These are phyloP conservation scores for Suhomyces yuchorum DNA, from an alignment of 1,139 yeast genomes.

Conservation along the genomic window DNA sequence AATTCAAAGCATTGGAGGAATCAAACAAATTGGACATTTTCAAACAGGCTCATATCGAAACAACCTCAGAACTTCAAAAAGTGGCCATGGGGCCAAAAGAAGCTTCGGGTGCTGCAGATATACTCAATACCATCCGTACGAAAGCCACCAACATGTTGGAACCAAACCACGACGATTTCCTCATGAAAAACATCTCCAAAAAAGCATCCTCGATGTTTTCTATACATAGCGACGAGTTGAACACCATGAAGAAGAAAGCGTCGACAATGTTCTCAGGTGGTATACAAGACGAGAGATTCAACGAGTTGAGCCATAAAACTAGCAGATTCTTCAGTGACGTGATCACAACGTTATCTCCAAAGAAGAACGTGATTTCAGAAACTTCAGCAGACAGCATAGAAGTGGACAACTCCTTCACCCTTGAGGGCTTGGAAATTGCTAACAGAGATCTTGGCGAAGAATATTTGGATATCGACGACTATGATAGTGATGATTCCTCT, in stretches of 20 bases:
- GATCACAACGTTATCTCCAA: slow-evolving; percentile 20
- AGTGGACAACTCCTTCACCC: slow-evolving; percentile 30
- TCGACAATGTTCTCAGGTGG: slow-evolving; percentile 18
- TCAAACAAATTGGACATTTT: slow-evolving; percentile 11
- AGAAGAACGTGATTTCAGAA: slow-evolving; percentile 8
- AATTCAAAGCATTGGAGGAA: slow-evolving; percentile 10
- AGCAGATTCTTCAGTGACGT: slow-evolving; percentile 19
- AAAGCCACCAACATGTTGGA: slow-evolving; percentile 12
- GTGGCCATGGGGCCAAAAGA: slow-evolving; percentile 1
- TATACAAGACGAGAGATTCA: slow-evolving; percentile 14
- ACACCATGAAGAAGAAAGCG: slow-evolving; percentile 24
- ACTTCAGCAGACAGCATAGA: slow-evolving; percentile 12
- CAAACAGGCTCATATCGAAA: slow-evolving; percentile 17
- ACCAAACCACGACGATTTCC: slow-evolving; percentile 11
- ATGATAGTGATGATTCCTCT: slow-evolving; percentile 22
- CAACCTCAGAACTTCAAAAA: slow-evolving; percentile 14
- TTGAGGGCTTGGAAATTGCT: slow-evolving; percentile 25
- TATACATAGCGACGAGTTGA: slow-evolving; percentile 10
- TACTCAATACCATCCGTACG: slow-evolving; percentile 2
- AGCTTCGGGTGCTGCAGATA: neutral
- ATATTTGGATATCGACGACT: slow-evolving; percentile 31
- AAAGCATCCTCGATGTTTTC: slow-evolving; percentile 12
- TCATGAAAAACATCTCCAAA: slow-evolving; percentile 7
- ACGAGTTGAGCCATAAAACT: slow-evolving; percentile 18
- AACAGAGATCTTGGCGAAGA: slow-evolving; percentile 15